Evolutionary conservation across 192 early-diverging fungal genomes (phyloP).

Genomic region (Ambispora gerdemannii): DNA sequence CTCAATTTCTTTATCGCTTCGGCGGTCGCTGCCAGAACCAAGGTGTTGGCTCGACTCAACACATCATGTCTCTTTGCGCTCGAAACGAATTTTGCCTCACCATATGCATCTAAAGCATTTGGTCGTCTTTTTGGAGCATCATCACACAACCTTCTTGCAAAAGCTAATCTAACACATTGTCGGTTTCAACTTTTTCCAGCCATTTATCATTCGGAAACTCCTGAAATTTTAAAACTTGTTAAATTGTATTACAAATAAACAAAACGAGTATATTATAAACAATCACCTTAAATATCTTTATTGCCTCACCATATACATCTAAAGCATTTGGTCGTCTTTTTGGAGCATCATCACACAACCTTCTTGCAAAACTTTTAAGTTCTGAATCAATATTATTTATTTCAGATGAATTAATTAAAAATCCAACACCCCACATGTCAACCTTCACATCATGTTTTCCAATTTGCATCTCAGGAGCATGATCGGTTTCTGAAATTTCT

Average conservation of each 20-base stretch:
- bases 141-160: too few relatives aligned
- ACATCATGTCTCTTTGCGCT: too few relatives aligned
- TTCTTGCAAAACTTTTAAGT: background rate
- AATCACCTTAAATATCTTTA: constrained; percentile 14
- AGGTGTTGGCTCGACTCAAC: too few relatives aligned
- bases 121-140: too few relatives aligned
- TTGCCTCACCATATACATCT: background rate
- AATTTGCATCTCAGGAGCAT: constrained; percentile 7
- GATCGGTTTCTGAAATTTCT: constrained; percentile 17
- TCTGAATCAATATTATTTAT: background rate
- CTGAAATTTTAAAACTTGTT: constrained; percentile 5
- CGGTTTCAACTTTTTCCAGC: constrained; percentile 1
- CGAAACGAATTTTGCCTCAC: too few relatives aligned
- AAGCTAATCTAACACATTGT: too few relatives aligned
- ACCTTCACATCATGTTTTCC: background rate
- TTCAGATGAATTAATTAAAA: background rate
- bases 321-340: too few relatives aligned
- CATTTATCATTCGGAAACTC: background rate
- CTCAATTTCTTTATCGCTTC: too few relatives aligned
- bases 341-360: too few relatives aligned
- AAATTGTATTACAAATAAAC: constrained; percentile 9
- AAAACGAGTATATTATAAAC: background rate
- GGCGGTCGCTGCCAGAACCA: too few relatives aligned
- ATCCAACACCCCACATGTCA: background rate
- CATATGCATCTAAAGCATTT: background rate